Evolutionary conservation across 2,329 filamentous ascomycete species (phyloP).

Genomic region (Ceratocystis diversiconidia): DNA sequence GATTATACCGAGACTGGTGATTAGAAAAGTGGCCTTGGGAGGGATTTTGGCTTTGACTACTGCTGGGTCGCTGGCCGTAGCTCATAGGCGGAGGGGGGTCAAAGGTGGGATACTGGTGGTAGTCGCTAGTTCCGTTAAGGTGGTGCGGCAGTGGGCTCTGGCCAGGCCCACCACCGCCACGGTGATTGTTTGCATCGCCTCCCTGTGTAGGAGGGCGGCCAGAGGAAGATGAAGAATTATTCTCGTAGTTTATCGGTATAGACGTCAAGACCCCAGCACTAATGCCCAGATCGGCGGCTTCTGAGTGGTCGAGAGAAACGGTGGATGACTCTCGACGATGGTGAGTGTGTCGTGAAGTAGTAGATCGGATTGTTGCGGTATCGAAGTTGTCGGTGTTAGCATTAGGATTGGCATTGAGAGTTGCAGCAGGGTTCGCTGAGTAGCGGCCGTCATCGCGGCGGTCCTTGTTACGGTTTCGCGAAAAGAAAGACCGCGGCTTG

Average conservation of each 20-base stretch:
- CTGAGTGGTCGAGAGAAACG: slow-evolving; percentile 54
- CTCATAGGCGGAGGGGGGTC: slow-evolving; percentile 38
- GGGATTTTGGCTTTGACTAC: slow-evolving; percentile 34
- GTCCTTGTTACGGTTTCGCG: slow-evolving; percentile 65
- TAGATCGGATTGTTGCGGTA: slow-evolving; percentile 16
- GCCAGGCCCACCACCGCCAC: slow-evolving; percentile 42
- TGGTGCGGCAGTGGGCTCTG: slow-evolving; percentile 71
- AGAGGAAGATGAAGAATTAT: slow-evolving; percentile 38
- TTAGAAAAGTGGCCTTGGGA: neutral
- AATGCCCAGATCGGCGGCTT: slow-evolving; percentile 49
- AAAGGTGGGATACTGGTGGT: slow-evolving; percentile 75
- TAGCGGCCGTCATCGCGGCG: slow-evolving; percentile 46
- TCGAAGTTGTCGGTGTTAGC: slow-evolving; percentile 36
- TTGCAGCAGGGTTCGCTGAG: slow-evolving; percentile 42
- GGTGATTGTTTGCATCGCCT: slow-evolving; percentile 48
- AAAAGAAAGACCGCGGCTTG: slow-evolving; percentile 68
- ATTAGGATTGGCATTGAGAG: slow-evolving; percentile 49
- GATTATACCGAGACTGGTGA: slow-evolving; percentile 27
- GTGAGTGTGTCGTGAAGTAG: slow-evolving; percentile 25
- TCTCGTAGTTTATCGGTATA: slow-evolving; percentile 63
- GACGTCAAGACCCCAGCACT: slow-evolving; percentile 74
- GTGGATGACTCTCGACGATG: slow-evolving; percentile 61
- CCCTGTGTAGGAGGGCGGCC: slow-evolving; percentile 52
- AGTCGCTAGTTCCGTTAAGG: slow-evolving; percentile 68
- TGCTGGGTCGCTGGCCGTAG: slow-evolving; percentile 22